Base-by-base conservation (phyloP, 208 protist species). In the Blastocrithidia nonstop region DNA sequence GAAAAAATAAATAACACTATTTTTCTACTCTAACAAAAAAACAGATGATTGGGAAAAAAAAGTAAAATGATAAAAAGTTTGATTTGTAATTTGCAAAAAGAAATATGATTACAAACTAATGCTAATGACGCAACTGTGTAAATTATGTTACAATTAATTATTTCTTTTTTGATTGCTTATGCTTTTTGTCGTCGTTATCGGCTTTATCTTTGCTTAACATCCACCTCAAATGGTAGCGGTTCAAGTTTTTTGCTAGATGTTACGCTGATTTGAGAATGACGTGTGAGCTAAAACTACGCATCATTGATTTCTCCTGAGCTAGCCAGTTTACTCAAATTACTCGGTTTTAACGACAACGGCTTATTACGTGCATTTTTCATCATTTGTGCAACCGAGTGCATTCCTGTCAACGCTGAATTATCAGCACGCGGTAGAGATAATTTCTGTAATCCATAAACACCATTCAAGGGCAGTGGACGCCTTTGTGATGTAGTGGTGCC, bases 311-410 rank as follows among this genome's bases (percentile, higher is more conserved):
- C n/a, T n/a, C n/a, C n/a, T n/a, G n/a, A n/a, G n/a, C n/a, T n/a
- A n/a, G n/a, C n/a, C n/a, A n/a, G n/a, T n/a, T n/a, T n/a, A n/a
- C n/a, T n/a, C n/a, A n/a, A n/a, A 42, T 17, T 50, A 22, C 0
- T 17, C 4, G 40, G 21, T 6, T 31, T 22, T 13, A 59, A 35
- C 0, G 67, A 64, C 0, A 53, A 68, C 41, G 45, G 65, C 37
- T 71, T 74, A 47, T 81, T 81, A 1, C 73, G 58, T 36, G 56
- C 73, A 45, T 65, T 71, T 48, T 60, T 78, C 45, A 88, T 61
- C 43, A 88, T 35, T 9, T 62, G 61, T 16, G 54, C 47, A 6
- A 83, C 61, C 6, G 71, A 32, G 42, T 76, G 60, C 13, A n/a
- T n/a, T n/a, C n/a, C n/a, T n/a, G n/a, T n/a, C n/a, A n/a, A n/a